Conservation (phyloP, 768 basidiomycete genomes). For the Serendipita sp. region DNA sequence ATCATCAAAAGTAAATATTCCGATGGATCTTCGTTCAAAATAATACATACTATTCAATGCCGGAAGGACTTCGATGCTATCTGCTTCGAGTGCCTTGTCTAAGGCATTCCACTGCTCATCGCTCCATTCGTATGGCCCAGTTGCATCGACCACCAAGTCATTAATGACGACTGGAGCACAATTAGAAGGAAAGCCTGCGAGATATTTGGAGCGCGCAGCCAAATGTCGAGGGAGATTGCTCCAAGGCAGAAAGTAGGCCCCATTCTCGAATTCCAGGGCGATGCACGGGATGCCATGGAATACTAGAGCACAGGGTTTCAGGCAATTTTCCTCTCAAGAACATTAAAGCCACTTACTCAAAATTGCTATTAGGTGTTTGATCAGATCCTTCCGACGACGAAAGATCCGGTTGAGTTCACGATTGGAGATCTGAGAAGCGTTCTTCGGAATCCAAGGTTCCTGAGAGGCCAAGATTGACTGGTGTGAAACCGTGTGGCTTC, state of each 20-base stretch:
- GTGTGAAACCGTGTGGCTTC: too few species aligned
- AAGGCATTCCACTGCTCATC: constrained; percentile 4
- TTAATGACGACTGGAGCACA: not conserved
- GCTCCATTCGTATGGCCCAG: not conserved
- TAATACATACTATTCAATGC: not conserved
- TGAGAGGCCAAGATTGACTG: too few species aligned
- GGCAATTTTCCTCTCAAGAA: not conserved
- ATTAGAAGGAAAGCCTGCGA: not conserved
- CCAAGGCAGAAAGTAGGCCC: constrained; percentile 1
- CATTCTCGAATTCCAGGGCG: not conserved
- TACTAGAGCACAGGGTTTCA: not conserved
- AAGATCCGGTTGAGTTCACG: not conserved
- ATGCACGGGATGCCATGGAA: not conserved
- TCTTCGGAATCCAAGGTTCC: too few species aligned
- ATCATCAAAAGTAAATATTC: not conserved
- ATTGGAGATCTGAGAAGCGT: too few species aligned
- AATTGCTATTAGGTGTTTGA: constrained; percentile 6
- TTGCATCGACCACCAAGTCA: not conserved
- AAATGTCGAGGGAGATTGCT: not conserved
- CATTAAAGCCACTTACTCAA: not conserved
- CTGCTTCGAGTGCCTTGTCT: not conserved
- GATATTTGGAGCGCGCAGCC: not conserved
- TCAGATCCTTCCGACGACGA: not conserved
- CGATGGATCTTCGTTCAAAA: not conserved
- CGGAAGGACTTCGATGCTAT: not conserved